Evolutionary conservation across 305 asterid species (phyloP).

Genomic region (Plantago coronopus): DNA sequence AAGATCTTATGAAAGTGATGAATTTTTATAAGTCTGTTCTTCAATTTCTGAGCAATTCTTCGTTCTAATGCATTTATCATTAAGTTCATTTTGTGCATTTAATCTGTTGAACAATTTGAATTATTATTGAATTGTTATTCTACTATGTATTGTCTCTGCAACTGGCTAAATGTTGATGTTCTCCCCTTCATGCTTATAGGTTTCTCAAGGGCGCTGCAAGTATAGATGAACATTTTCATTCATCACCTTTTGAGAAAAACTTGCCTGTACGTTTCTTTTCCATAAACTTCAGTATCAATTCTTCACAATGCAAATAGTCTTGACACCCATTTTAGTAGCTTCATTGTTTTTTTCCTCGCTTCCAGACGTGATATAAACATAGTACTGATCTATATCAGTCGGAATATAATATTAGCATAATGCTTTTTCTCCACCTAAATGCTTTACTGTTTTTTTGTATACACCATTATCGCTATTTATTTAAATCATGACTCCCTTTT

Average conservation of each 20-base stretch:
- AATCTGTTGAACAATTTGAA: conserved; percentile 3
- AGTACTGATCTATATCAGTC: conserved; percentile 6
- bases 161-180: conserved; percentile 26
- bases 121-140: too few relatives aligned
- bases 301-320: too few relatives aligned
- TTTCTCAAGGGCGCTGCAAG: conserved; percentile 94
- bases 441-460: conserved; percentile 9
- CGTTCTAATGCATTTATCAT: background rate
- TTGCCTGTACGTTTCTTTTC: conserved; percentile 63
- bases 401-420: background rate
- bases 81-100: conserved; percentile 2
- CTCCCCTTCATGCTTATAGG: conserved; percentile 41
- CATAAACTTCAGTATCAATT: too few relatives aligned
- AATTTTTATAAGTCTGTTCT: background rate
- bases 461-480: conserved; percentile 3
- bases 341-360: background rate
- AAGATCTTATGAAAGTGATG: conserved; percentile 8
- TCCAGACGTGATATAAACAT: background rate
- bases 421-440: background rate
- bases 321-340: background rate
- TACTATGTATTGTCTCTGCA: conserved; percentile 4
- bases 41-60: background rate
- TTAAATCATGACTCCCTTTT: conserved; percentile 15
- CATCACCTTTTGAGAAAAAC: conserved; percentile 77
- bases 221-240: conserved; percentile 80